phyloP scores from a whole-genome alignment of 1,139 yeast species.

The Magnusiomyces paraingens region DNA sequence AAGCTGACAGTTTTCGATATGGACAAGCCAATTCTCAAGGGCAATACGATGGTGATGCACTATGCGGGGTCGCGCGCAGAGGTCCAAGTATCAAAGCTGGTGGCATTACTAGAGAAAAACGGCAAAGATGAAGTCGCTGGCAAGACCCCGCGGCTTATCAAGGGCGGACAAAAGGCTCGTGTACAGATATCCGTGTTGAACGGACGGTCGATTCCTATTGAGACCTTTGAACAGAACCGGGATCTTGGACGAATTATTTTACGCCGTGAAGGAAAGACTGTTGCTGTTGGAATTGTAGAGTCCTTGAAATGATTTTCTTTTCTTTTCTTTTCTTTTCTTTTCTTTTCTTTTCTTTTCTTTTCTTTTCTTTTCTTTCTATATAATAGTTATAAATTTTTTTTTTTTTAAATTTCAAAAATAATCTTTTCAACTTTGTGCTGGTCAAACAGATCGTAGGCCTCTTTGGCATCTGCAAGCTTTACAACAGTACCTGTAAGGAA shows the following conservation, averaged over 20 bases:
- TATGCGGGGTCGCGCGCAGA: constrained; percentile 76
- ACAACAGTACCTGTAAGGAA: constrained; percentile 45
- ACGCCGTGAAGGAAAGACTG: constrained; percentile 77
- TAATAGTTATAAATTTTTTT: not conserved
- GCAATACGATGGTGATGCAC: constrained; percentile 76
- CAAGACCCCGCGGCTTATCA: constrained; percentile 61
- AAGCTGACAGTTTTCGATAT: constrained; percentile 63
- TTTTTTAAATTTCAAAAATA: constrained; percentile 34
- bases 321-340: not conserved
- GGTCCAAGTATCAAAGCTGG: constrained; percentile 56
- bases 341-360: not conserved
- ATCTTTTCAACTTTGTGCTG: constrained; percentile 46
- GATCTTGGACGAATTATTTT: constrained; percentile 76
- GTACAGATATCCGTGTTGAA: constrained; percentile 56
- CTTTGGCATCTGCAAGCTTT: constrained; percentile 40
- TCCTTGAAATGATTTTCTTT: constrained; percentile 2
- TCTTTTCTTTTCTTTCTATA: not conserved
- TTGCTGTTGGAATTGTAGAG: constrained; percentile 77
- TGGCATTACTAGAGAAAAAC: constrained; percentile 43
- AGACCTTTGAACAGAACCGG: constrained; percentile 52
- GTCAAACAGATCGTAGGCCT: constrained; percentile 49
- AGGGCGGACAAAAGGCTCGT: constrained; percentile 64
- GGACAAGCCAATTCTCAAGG: constrained; percentile 68
- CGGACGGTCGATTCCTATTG: constrained; percentile 42
- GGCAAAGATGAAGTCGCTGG: constrained; percentile 35